Conservation (phyloP, 108 stramenopile genomes). For the Schizochytrium sp. region DNA sequence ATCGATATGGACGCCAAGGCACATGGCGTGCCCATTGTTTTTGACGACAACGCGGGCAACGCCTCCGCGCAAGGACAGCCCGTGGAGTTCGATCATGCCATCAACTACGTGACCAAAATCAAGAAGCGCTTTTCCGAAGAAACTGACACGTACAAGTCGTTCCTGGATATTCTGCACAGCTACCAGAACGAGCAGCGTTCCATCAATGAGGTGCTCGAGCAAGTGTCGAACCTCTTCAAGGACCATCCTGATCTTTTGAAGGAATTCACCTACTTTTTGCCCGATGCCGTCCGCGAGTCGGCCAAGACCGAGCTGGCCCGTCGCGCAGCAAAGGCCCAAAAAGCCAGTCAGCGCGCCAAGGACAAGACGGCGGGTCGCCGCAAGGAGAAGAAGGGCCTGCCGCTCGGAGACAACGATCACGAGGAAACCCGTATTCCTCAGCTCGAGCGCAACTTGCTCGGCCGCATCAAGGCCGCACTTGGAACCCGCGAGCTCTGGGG, state of each 20-base stretch:
- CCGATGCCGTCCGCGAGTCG: conserved; percentile 94
- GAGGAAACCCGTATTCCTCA: conserved; percentile 22
- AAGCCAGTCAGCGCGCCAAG: not conserved
- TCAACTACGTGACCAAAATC: conserved; percentile 75
- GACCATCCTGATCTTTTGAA: conserved; percentile 95
- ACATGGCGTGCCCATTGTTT: not conserved
- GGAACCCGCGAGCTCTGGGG: conserved; percentile 76
- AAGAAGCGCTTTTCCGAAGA: conserved; percentile 79
- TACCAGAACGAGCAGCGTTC: conserved; percentile 97
- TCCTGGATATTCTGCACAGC: conserved; percentile 95
- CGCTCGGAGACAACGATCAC: conserved; percentile 19
- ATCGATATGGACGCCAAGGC: no score
- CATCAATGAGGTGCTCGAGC: conserved; percentile 89
- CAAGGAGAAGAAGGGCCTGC: conserved; percentile 59
- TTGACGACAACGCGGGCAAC: not conserved
- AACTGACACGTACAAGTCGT: conserved; percentile 87
- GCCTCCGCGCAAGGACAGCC: conserved; percentile 31
- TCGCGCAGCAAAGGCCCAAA: conserved; percentile 63
- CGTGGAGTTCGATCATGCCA: conserved; percentile 96
- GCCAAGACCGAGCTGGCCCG: conserved; percentile 77
- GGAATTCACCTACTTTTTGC: conserved; percentile 97
- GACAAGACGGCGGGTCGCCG: not conserved
- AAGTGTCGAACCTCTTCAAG: conserved; percentile 86
- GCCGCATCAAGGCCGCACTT: conserved; percentile 68
- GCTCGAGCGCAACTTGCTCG: conserved; percentile 62